Evolutionary conservation across 2,329 filamentous ascomycete species (phyloP), one percentile per base, ranked within the genome.

Genomic region (Chaetomiaceae sp.): DNA sequence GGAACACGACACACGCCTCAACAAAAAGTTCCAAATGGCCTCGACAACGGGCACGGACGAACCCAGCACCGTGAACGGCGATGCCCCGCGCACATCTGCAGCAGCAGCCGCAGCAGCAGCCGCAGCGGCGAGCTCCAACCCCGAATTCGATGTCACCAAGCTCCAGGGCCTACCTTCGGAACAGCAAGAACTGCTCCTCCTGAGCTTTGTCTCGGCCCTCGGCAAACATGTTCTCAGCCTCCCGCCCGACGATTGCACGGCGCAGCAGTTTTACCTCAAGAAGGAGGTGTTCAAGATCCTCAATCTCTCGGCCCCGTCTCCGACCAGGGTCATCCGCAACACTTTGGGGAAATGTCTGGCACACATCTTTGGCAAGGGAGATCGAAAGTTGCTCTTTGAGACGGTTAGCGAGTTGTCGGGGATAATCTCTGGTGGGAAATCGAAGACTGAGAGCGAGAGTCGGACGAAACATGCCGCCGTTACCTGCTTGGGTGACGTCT

Each of bases 211-310:
- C 32, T 87, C 90, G 25, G 83, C 87, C 56, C 78, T 99, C 51
- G 86, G 84, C 58, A 87, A 86, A 62, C 88, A 96, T 77, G 87
- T 95, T 40, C 78, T 84, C 49, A 75, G 75, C 14, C 80, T 97
- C 42, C 81, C 84, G 48, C 77, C 84, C 57, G 89, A 96, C 62
- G 87, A 88, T 66, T 87, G 91, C 61, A 92, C 89, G 20, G 82
- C 88, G 11, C 88, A 96, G 72, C 94, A 99, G 71, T 84, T 90
- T 64, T 89, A 89, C 67, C 79, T 99, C 63, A 96, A 96, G 73
- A 91, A 89, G 69, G 90, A 97, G 77, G 80, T 96, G 61, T 89
- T 97, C 70, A 90, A 96, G 72, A 87, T 99, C 67, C 81, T 99
- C 68, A 90, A 86, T 64, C 81, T 99, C 34, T 69, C 84, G 44